phyloP scores from a whole-genome alignment of 2,329 filamentous ascomycete genomes.

The Neofusicoccum ribis region DNA sequence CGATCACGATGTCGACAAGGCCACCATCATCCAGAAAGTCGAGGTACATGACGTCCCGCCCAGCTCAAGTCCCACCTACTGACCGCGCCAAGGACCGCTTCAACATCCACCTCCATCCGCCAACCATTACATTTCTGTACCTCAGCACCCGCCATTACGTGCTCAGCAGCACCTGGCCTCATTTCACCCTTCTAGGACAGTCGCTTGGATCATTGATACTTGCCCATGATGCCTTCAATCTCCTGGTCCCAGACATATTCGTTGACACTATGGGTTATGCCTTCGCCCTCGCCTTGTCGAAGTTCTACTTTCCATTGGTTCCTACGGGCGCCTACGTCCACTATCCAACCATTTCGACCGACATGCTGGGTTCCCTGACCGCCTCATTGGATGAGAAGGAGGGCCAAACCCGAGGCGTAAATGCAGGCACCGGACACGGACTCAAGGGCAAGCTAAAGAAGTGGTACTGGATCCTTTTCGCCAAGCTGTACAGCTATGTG shows the following conservation, averaged over 20 bases:
- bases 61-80: not conserved
- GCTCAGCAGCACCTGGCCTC: slow-evolving; percentile 82
- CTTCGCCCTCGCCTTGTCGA: slow-evolving; percentile 80
- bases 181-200: slow-evolving; percentile 91
- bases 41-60: slow-evolving; percentile 53
- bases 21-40: slow-evolving; percentile 74
- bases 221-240: slow-evolving; percentile 88
- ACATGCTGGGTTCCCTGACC: slow-evolving; percentile 84
- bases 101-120: slow-evolving; percentile 84
- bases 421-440: slow-evolving; percentile 79
- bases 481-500: slow-evolving; percentile 76
- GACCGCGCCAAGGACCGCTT: slow-evolving; percentile 61
- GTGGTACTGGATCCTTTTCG: slow-evolving; percentile 85
- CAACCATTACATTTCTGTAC: slow-evolving; percentile 85
- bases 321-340: slow-evolving; percentile 94
- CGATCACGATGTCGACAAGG: slow-evolving; percentile 84
- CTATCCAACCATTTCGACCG: slow-evolving; percentile 96
- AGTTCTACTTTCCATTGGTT: slow-evolving; percentile 75
- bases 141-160: slow-evolving; percentile 85
- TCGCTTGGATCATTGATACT: slow-evolving; percentile 84
- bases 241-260: slow-evolving; percentile 90
- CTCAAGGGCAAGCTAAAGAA: slow-evolving; percentile 70
- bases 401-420: slow-evolving; percentile 56
- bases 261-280: slow-evolving; percentile 98
- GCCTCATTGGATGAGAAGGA: slow-evolving; percentile 46